Percentiles rank a stretch among this genome's conserved stretches.
Conservation (phyloP, 164 flowering plant species). For the Chloranthus sessilifolius region DNA sequence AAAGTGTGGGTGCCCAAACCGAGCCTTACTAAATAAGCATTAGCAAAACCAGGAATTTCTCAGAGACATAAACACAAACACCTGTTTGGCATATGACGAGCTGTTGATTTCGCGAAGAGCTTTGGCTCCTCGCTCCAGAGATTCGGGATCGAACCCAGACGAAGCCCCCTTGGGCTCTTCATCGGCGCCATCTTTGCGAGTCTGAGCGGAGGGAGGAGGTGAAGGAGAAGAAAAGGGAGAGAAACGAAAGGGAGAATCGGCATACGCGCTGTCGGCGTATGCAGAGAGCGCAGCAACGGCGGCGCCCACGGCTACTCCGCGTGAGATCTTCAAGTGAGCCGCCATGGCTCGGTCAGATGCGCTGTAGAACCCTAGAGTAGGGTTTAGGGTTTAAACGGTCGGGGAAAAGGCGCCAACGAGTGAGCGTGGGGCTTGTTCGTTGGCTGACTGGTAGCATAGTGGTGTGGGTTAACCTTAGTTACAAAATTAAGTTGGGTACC, state of each 20-base stretch:
- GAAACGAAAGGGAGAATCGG: conserved; percentile 48
- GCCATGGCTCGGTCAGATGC: too few relatives aligned
- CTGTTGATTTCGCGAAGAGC: conserved; percentile 68
- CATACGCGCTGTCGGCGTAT: conserved; percentile 25
- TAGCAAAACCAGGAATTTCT: neutral
- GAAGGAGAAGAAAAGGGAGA: conserved; percentile 30
- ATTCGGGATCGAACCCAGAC: conserved; percentile 59
- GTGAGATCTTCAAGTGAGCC: conserved; percentile 31
- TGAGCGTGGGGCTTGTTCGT: too few relatives aligned
- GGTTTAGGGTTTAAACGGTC: too few relatives aligned
- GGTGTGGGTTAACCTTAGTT: too few relatives aligned
- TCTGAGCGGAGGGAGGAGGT: conserved; percentile 13
- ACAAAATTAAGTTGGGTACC: too few relatives aligned
- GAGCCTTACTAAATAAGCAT: neutral
- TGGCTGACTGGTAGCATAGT: too few relatives aligned
- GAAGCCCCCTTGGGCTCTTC: conserved; percentile 39
- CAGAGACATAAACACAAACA: conserved; percentile 14
- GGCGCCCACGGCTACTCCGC: conserved; percentile 38
- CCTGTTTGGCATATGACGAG: conserved; percentile 55
- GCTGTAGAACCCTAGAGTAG: too few relatives aligned
- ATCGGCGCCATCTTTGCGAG: conserved; percentile 17
- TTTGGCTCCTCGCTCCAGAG: conserved; percentile 70
- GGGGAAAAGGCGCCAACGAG: too few relatives aligned
- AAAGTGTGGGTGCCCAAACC: too few relatives aligned
- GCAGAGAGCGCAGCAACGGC: conserved; percentile 30